These are phyloP conservation scores for Coffea eugenioides DNA, from an alignment of 257 asterid species.

Conservation along the genomic window DNA sequence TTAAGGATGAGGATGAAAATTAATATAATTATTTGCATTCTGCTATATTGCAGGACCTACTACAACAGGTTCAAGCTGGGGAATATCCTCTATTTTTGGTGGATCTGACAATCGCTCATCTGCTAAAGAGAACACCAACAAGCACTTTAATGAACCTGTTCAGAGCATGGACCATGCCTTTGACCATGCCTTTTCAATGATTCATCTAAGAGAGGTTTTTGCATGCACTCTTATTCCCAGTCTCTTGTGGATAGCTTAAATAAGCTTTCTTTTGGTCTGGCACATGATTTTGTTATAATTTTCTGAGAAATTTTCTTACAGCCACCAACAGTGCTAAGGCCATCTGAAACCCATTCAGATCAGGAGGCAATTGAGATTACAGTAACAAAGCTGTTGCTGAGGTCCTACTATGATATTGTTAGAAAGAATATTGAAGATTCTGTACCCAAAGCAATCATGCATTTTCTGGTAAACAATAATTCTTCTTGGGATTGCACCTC, in stretches of 20 bases:
- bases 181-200: constrained; percentile 61
- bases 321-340: constrained; percentile 88
- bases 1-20: background rate
- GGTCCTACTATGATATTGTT: constrained; percentile 84
- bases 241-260: background rate
- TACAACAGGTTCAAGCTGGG: constrained; percentile 67
- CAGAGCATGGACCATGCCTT: constrained; percentile 51
- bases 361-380: constrained; percentile 65
- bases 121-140: constrained; percentile 58
- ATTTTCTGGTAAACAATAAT: constrained; percentile 66
- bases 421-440: constrained; percentile 76
- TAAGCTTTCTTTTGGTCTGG: background rate
- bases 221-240: background rate
- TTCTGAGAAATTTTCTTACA: constrained; percentile 21
- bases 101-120: constrained; percentile 54
- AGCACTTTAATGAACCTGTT: constrained; percentile 50
- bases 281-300: constrained; percentile 14
- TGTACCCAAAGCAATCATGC: constrained; percentile 93
- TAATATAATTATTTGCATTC: background rate
- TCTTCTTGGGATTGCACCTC: background rate
- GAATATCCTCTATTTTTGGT: constrained; percentile 93
- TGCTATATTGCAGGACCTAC: constrained; percentile 42
- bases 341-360: constrained; percentile 71
- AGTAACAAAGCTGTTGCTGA: constrained; percentile 59
- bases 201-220: constrained; percentile 74